A percentile compares a stretch with the other conserved stretches of the same genome.
Evolutionary conservation across 192 early-diverging fungal genomes (phyloP).

Genomic region (Powellomyces hirtus): DNA sequence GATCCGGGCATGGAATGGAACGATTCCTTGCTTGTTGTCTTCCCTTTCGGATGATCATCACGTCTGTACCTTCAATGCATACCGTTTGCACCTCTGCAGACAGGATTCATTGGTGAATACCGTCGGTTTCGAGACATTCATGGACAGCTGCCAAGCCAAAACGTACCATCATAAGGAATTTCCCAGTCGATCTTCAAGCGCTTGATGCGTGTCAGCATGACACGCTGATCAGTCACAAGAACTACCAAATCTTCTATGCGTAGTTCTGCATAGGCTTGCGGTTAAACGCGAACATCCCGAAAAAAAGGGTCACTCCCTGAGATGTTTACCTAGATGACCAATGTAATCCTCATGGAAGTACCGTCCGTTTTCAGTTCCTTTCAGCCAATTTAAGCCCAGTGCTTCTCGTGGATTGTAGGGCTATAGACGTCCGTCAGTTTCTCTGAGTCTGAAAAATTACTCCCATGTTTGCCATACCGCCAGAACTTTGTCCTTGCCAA

Average conservation of each 20-base stretch:
- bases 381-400: conserved; percentile 82
- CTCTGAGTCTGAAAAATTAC: too few relatives aligned
- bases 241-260: conserved; percentile 81
- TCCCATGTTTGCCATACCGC: too few relatives aligned
- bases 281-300: not conserved
- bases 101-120: not conserved
- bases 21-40: conserved; percentile 25
- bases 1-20: conserved; percentile 45
- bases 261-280: conserved; percentile 48
- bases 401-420: conserved; percentile 76
- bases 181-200: conserved; percentile 80
- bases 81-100: conserved; percentile 40
- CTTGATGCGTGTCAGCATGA: conserved; percentile 74
- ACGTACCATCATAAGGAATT: conserved; percentile 62
- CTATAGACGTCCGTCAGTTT: conserved; percentile 21
- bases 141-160: too few relatives aligned
- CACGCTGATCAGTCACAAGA: conserved; percentile 74
- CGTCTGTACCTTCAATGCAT: conserved; percentile 32
- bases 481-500: conserved; percentile 83
- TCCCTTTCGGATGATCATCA: conserved; percentile 36
- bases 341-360: conserved; percentile 83
- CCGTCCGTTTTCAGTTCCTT: conserved; percentile 70
- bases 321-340: conserved; percentile 72
- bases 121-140: not conserved
- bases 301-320: too few relatives aligned